Evolutionary conservation across 495 filamentous ascomycete species (phyloP).

Genomic region (Amphirosellinia nigrospora): DNA sequence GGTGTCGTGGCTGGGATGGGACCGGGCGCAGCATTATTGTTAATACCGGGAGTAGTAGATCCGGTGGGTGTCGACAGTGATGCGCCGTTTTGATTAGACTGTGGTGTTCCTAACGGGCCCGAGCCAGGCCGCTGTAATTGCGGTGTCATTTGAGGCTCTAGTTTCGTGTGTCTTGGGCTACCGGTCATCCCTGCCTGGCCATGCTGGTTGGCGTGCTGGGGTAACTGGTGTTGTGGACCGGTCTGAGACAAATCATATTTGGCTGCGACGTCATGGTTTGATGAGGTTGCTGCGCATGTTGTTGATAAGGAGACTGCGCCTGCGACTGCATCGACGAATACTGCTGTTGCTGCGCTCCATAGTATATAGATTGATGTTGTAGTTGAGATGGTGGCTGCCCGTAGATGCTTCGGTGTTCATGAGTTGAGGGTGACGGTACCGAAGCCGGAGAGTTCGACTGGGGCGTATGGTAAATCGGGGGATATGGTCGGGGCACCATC

Average conservation of each 20-base stretch:
- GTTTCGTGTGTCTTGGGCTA: constrained; percentile 66
- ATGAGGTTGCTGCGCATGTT: constrained; percentile 75
- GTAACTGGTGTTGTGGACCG: constrained; percentile 55
- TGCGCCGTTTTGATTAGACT: constrained; percentile 54
- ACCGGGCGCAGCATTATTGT: constrained; percentile 91
- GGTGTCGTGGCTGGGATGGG: constrained; percentile 98
- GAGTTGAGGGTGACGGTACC: constrained; percentile 84
- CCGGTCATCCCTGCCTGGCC: constrained; percentile 60
- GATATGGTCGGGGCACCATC: constrained; percentile 92
- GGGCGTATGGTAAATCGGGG: constrained; percentile 94
- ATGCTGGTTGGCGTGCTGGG: constrained; percentile 53
- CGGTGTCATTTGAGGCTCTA: constrained; percentile 63
- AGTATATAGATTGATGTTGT: constrained; percentile 75
- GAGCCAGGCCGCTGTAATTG: constrained; percentile 64
- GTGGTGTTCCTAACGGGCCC: constrained; percentile 56
- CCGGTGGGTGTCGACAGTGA: constrained; percentile 59
- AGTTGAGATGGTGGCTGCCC: constrained; percentile 79
- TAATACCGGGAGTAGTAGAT: constrained; percentile 58
- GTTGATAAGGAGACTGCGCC: constrained; percentile 75
- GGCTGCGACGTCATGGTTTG: constrained; percentile 61
- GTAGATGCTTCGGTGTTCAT: constrained; percentile 88
- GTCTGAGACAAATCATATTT: constrained; percentile 65
- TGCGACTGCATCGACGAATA: constrained; percentile 74
- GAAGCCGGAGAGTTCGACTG: constrained; percentile 97
- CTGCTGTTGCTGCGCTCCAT: constrained; percentile 64